phyloP scores from a whole-genome alignment of 2,329 filamentous ascomycete species.

The Seiridium unicorne region DNA sequence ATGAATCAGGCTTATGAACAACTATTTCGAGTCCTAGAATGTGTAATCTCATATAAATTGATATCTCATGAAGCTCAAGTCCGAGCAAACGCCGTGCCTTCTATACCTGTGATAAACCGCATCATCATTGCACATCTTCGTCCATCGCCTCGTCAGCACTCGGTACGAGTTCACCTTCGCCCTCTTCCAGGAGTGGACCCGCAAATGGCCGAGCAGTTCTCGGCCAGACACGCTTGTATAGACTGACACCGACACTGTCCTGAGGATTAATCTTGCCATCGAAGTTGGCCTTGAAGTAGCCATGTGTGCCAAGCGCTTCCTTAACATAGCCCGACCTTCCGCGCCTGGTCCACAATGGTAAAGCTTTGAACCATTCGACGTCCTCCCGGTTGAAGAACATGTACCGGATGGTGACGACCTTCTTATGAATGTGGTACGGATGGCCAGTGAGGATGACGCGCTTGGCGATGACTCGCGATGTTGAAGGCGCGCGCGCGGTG shows the following conservation, averaged over 20 bases:
- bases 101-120: background rate
- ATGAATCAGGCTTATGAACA: no score
- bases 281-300: conserved; percentile 99
- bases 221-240: conserved; percentile 86
- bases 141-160: conserved; percentile 35
- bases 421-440: conserved; percentile 98
- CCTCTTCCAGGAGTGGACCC: conserved; percentile 39
- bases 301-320: conserved; percentile 91
- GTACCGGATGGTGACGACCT: conserved; percentile 93
- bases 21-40: no score
- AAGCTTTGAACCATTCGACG: conserved; percentile 94
- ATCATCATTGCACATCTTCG: conserved; percentile 29
- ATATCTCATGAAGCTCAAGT: background rate
- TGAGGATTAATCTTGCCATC: conserved; percentile 95
- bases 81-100: background rate
- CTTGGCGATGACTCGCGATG: conserved; percentile 82
- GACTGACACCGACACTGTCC: conserved; percentile 86
- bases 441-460: conserved; percentile 92
- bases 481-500: conserved; percentile 77
- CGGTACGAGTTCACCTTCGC: conserved; percentile 15
- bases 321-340: conserved; percentile 90
- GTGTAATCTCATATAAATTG: background rate
- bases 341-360: conserved; percentile 90
- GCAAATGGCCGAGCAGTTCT: conserved; percentile 56
- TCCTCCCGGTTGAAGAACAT: conserved; percentile 99